phyloP scores from a whole-genome alignment of 2,329 filamentous ascomycete genomes.

The Penicillium sp. region DNA sequence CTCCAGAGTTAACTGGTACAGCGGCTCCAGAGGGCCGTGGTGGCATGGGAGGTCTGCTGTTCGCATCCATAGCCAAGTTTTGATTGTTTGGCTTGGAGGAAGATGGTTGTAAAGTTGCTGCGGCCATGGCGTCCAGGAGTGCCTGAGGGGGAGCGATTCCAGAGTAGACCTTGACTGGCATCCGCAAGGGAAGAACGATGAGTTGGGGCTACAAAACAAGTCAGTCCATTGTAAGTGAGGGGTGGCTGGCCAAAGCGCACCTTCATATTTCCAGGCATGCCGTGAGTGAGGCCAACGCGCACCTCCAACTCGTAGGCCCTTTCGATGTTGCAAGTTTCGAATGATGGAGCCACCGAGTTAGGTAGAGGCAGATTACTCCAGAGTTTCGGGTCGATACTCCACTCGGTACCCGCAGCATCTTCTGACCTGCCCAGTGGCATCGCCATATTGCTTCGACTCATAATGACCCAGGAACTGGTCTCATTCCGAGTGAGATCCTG shows the following conservation, averaged over 20 bases:
- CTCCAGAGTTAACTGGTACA: constrained; percentile 21
- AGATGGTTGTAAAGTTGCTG: constrained; percentile 24
- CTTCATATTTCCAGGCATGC: constrained; percentile 51
- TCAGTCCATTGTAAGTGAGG: constrained; percentile 2
- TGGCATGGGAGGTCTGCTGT: constrained; percentile 38
- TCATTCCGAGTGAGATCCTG: constrained; percentile 69
- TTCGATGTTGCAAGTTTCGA: constrained; percentile 80
- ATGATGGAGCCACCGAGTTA: constrained; percentile 80
- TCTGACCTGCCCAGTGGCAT: constrained; percentile 59
- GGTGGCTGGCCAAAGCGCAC: constrained; percentile 32
- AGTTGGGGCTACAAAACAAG: constrained; percentile 56
- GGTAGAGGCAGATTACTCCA: constrained; percentile 72
- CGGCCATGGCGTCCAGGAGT: constrained; percentile 62
- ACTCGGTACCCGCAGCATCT: constrained; percentile 60
- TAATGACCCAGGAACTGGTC: constrained; percentile 67
- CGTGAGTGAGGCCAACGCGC: constrained; percentile 71
- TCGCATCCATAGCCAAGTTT: constrained; percentile 2
- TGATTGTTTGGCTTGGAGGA: constrained; percentile 13
- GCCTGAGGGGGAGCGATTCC: constrained; percentile 76
- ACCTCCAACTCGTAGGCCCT: constrained; percentile 80
- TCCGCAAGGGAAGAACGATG: constrained; percentile 70
- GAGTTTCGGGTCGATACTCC: constrained; percentile 61
- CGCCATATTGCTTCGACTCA: constrained; percentile 65
- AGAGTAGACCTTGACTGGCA: constrained; percentile 77
- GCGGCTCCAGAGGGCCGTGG: constrained; percentile 32